Percentiles rank a stretch among this genome's conserved stretches.
Evolutionary conservation across 148 eudicot species (phyloP).

Genomic region (Nepenthes gracilis): DNA sequence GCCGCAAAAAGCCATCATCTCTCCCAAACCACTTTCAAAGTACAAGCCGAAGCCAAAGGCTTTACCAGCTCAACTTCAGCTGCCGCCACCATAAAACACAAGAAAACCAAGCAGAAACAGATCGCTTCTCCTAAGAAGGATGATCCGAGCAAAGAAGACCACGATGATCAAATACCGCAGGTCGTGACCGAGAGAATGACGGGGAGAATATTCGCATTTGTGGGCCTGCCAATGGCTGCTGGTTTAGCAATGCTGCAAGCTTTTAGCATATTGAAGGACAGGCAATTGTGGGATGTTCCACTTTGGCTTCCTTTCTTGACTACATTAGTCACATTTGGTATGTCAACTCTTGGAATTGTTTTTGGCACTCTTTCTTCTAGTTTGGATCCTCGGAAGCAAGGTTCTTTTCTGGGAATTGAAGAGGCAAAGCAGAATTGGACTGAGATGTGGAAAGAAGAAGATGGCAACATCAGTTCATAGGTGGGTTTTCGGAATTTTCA

Average conservation of each 20-base stretch:
- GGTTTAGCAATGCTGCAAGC: slow-evolving; percentile 37
- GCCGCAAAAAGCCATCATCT: no score
- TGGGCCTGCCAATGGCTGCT: slow-evolving; percentile 45
- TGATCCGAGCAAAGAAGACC: slow-evolving; percentile 5
- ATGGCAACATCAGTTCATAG: no score
- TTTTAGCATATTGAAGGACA: slow-evolving; percentile 33
- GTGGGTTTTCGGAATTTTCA: no score
- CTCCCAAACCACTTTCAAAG: no score
- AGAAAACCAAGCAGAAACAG: no score
- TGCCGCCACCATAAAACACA: no score
- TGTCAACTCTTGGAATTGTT: slow-evolving; percentile 70
- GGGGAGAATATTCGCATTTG: slow-evolving; percentile 37
- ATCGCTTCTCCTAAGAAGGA: no score
- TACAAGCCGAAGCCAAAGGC: no score
- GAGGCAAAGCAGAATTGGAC: slow-evolving; percentile 69
- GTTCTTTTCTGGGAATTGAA: slow-evolving; percentile 64
- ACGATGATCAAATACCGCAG: slow-evolving; percentile 52
- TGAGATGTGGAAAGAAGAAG: slow-evolving; percentile 76
- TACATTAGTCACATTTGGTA: slow-evolving; percentile 57
- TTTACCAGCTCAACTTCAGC: no score
- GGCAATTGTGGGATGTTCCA: slow-evolving; percentile 49
- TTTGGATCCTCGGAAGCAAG: slow-evolving; percentile 49
- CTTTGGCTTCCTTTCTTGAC: slow-evolving; percentile 63
- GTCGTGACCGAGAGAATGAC: slow-evolving; percentile 66
- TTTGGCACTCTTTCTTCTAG: slow-evolving; percentile 76